A percentile compares a stretch with the other conserved stretches of the same genome.
phyloP scores from a whole-genome alignment of 2,329 filamentous ascomycete genomes.

The Botrytis squamosa region DNA sequence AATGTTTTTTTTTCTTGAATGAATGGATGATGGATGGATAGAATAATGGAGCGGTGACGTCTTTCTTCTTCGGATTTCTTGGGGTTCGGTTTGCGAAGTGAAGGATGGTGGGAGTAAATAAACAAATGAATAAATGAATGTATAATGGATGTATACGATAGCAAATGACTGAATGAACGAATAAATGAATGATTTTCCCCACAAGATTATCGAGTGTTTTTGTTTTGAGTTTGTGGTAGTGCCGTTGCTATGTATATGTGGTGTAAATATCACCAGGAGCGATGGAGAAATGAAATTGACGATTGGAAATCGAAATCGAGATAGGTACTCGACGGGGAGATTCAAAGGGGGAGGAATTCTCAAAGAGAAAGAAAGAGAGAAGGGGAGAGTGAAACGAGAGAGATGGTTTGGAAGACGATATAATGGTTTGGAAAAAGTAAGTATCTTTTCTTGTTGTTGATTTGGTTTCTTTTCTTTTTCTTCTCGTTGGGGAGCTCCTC shows the following conservation, averaged over 20 bases:
- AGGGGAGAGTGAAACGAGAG: neutral
- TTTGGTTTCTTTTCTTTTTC: neutral
- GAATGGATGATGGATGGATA: neutral
- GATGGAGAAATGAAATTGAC: neutral
- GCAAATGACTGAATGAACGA: neutral
- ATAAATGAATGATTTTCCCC: neutral
- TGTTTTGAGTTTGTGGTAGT: neutral
- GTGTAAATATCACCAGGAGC: neutral
- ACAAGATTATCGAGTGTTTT: neutral
- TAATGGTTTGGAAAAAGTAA: neutral
- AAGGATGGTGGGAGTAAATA: neutral
- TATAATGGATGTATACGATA: neutral
- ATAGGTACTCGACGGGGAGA: neutral
- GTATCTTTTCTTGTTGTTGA: neutral
- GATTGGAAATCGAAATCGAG: neutral
- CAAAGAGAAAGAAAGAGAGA: neutral
- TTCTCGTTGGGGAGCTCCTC: neutral
- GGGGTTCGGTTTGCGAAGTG: too few species aligned
- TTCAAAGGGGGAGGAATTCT: neutral
- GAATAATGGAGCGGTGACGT: neutral
- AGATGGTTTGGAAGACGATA: neutral
- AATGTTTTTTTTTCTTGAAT: neutral
- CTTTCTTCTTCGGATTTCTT: neutral
- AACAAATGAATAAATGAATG: neutral
- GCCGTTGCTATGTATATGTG: constrained; percentile 8